phyloP scores from a whole-genome alignment of 2,329 filamentous ascomycete genomes.

The Fusarium gaditjirri region DNA sequence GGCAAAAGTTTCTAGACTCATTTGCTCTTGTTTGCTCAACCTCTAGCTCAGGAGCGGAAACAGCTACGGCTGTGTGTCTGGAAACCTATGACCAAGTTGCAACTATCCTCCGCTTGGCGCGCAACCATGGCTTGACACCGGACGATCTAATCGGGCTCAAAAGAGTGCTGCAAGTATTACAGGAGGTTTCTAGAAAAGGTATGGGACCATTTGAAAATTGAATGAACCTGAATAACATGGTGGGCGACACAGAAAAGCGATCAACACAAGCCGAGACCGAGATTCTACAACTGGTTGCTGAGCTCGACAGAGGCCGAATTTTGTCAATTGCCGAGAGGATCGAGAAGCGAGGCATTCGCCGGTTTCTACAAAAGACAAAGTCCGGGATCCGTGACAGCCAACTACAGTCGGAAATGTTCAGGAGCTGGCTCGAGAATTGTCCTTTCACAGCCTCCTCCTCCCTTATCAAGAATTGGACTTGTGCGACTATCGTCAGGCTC shows the following conservation, averaged over 20 bases:
- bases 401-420: neutral
- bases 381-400: too few relatives aligned
- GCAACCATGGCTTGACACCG: slow-evolving; percentile 39
- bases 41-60: slow-evolving; percentile 31
- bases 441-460: neutral
- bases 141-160: neutral
- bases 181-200: neutral
- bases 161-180: slow-evolving; percentile 5
- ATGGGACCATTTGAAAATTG: neutral
- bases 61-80: slow-evolving; percentile 47
- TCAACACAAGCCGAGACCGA: slow-evolving; percentile 18
- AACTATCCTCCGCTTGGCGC: slow-evolving; percentile 32
- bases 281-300: slow-evolving; percentile 1
- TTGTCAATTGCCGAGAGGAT: neutral
- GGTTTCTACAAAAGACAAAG: rapidly evolving
- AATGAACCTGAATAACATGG: neutral
- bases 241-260: neutral
- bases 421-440: neutral
- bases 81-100: slow-evolving; percentile 30
- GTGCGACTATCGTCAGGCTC: neutral
- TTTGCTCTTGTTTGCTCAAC: slow-evolving; percentile 48
- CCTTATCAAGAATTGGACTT: neutral
- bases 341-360: neutral
- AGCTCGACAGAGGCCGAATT: neutral
- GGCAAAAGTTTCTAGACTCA: slow-evolving; percentile 49